Base-by-base conservation (phyloP, 1,284 basidiomycete genomes). In the Pseudozyma sp. region DNA sequence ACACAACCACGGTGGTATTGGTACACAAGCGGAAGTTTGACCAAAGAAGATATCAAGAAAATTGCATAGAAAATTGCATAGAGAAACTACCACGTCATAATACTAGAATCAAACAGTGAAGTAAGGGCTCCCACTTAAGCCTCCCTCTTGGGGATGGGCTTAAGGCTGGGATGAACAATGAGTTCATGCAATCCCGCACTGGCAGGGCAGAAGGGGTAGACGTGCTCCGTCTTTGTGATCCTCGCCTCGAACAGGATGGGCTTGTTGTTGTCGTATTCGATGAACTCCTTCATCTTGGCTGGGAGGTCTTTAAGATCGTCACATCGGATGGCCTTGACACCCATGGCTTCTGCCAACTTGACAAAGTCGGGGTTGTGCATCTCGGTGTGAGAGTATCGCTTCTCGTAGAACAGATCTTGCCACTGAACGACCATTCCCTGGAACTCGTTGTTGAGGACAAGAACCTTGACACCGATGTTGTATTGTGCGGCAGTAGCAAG, bases 351-450 rank as follows among this genome's bases (percentile, higher is more conserved):
- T 18, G 95, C 93, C 47, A 99, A 90, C 78, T 90, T 89, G 81
- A 94, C 89, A 86, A 97, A 98, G 87, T 98, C 92, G 14, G 96
- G 95, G 87, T 98, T 97, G 60, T 87, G 90, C 95, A 97, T 97
- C 69, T 88, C 87, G 7, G 95, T 97, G 87, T 97, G 94, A 35
- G 95, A 94, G 87, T 97, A 96, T 40, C 96, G 90, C 50, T 91
- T 89, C 70, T 95, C 92, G 86, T 98, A 98, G 89, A 98, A 98
- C 14, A 98, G 89, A 86, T 98, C 80, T 92, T 98, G 96, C 96
- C 96, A 98, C 88, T 99, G 96, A 55, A 94, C 88, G 18, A 98
- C 96, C 96, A 99, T 98, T 60, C 96, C 96, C 57, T 82, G 81
- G 65, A 78, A 83, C 53, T 81, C 77, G 68, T 85, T 85, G 80